Base-by-base conservation (phyloP, 2,329 filamentous ascomycete genomes). In the Hypoxylon sp. region DNA sequence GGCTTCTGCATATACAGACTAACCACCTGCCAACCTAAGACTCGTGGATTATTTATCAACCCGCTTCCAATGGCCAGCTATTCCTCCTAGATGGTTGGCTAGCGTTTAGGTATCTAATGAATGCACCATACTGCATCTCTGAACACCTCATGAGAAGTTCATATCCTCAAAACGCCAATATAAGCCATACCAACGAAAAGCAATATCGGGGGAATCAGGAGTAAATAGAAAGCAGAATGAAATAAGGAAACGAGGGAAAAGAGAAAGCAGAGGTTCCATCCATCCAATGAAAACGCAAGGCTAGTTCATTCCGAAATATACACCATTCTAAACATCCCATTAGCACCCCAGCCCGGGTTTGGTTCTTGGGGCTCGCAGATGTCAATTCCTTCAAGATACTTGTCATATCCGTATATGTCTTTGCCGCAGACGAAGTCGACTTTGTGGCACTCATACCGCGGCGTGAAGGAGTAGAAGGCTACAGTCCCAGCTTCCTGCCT, bases 401-500 rank as follows among this genome's bases (percentile, higher is more conserved):
- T 36, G 9, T 69, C 64, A 20, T 69, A 64, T 16, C 67, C 67
- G 16, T 51, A 28, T 5, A 32, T 30, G 18, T 69, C 64, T 4
- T 69, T 57, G 2, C 67, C 67, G 16, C 67, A 69, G n/a, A 28
- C 51, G 3, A 60, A 45, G 1, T 67, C 60, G 16, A 49, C 61
- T 22, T 55, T 61, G 61, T 56, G 64, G 40, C 67, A 69, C 8
- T 67, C 28, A 26, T 67, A 69, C 28, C 51, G 44, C 30, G 67
- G 67, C 12, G 57, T 64, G 51, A 69, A 69, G n/a, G 67, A 61
- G 32, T 59, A 64, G 57, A 69, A 69, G 2, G 64, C 67, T 9
- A 61, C 36, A 1, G 64, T 67, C 8, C 67, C 67, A 2, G 12
- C n/a, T 24, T 60, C 44, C 32, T 69, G 67, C 24, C 57, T 52